Conservation (phyloP, 169 alveolate genomes). For the Amoebophrya sp. region DNA sequence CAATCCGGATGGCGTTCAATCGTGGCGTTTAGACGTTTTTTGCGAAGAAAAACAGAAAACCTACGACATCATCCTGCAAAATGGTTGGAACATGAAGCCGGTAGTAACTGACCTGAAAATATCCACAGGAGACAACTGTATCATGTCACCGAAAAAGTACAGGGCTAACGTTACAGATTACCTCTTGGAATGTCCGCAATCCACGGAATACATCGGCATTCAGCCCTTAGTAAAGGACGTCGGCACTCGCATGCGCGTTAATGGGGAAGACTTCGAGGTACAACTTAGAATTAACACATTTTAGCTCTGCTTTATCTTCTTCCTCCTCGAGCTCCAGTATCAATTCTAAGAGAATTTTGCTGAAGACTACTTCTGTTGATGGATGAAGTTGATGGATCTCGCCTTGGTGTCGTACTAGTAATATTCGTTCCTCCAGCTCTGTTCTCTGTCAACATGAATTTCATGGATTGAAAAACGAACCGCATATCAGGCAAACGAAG, state of each 20-base stretch:
- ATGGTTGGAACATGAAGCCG: neutral
- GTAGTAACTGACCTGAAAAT: neutral
- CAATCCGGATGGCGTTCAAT: neutral
- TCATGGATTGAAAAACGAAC: too few species aligned
- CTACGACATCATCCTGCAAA: neutral
- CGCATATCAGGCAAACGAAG: too few species aligned
- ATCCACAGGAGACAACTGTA: slow-evolving; percentile 15
- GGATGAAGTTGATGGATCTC: too few species aligned
- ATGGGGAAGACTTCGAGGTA: neutral
- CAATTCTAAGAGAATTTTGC: too few species aligned
- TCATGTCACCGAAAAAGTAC: neutral
- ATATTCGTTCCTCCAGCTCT: too few species aligned
- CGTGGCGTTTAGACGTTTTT: neutral
- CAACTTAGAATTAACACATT: too few species aligned
- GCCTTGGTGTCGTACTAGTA: too few species aligned
- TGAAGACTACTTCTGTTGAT: too few species aligned
- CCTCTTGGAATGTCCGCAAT: neutral
- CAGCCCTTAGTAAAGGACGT: neutral
- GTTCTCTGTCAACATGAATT: too few species aligned
- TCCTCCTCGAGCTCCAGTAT: too few species aligned
- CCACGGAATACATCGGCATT: neutral
- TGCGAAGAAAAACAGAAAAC: neutral
- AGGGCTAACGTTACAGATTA: neutral
- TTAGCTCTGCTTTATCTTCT: too few species aligned
- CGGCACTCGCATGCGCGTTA: neutral